These are phyloP conservation scores for Diospyros kaki DNA, from an alignment of 148 eudicot species.

Conservation along the genomic window DNA sequence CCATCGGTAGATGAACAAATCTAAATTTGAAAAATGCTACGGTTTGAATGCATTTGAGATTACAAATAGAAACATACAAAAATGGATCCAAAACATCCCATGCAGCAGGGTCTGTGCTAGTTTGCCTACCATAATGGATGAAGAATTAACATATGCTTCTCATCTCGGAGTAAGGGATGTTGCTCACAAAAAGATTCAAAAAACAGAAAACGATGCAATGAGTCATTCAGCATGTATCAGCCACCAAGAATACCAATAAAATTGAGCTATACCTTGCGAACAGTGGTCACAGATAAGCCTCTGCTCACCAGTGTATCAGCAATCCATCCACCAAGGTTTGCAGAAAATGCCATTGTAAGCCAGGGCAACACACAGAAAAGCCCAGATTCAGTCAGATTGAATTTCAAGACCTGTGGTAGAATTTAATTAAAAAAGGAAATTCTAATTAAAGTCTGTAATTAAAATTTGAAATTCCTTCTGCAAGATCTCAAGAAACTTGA, in stretches of 20 bases:
- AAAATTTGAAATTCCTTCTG: background rate
- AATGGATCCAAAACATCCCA: background rate
- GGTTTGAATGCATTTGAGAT: background rate
- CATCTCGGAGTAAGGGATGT: background rate
- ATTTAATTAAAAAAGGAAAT: background rate
- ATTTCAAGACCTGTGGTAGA: constrained; percentile 68
- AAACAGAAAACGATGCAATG: background rate
- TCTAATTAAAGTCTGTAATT: background rate
- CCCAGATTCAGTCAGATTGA: constrained; percentile 83
- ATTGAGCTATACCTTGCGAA: constrained; percentile 68
- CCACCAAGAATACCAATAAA: background rate
- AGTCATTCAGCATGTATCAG: background rate
- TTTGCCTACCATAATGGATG: background rate
- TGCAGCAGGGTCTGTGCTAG: background rate
- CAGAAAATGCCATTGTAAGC: constrained; percentile 96
- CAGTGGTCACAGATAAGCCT: constrained; percentile 75
- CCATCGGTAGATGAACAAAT: background rate
- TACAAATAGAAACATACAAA: background rate
- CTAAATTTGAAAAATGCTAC: background rate
- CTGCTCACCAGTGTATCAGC: constrained; percentile 89
- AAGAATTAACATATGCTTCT: background rate
- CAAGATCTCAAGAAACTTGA: background rate
- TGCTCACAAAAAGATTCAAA: background rate
- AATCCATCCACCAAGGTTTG: constrained; percentile 95
- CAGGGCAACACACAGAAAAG: constrained; percentile 80